These are phyloP conservation scores for Nevesoporus exiguus DNA, from an alignment of 768 basidiomycete species.

Conservation along the genomic window DNA sequence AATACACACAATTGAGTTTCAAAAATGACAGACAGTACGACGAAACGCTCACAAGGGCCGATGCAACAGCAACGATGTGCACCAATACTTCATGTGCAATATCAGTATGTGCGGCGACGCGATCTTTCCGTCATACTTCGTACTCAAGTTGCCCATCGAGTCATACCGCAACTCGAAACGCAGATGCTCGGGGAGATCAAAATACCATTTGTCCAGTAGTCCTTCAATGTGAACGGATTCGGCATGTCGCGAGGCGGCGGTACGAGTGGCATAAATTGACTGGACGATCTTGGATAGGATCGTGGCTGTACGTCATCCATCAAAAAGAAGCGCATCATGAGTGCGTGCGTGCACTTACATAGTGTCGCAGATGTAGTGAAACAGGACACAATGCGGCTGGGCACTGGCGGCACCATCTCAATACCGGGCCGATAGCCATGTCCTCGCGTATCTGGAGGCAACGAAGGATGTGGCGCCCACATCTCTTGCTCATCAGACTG, in stretches of 20 bases:
- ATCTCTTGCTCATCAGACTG: constrained; percentile 65
- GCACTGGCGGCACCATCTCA: constrained; percentile 29
- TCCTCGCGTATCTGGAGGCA: constrained; percentile 31
- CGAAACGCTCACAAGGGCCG: constrained; percentile 65
- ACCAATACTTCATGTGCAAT: constrained; percentile 87
- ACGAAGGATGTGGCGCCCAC: constrained; percentile 43
- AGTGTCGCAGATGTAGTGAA: constrained; percentile 72
- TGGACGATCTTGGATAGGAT: constrained; percentile 69
- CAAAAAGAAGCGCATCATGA: constrained; percentile 1
- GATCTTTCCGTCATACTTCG: constrained; percentile 26
- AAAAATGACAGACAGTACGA: background rate
- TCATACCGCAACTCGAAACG: constrained; percentile 53
- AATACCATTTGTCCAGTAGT: constrained; percentile 69
- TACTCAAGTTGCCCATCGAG: constrained; percentile 31
- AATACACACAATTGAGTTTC: background rate
- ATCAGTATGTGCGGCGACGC: constrained; percentile 66
- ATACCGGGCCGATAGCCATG: constrained; percentile 24
- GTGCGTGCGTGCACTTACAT: constrained; percentile 43
- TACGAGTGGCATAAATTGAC: constrained; percentile 64
- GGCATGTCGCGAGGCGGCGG: constrained; percentile 50
- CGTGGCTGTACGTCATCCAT: constrained; percentile 43
- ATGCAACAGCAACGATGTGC: constrained; percentile 68
- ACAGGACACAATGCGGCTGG: constrained; percentile 61
- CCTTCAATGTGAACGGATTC: constrained; percentile 60
- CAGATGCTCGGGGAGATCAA: constrained; percentile 65